A percentile compares a stretch with the other conserved stretches of the same genome.
Conservation (phyloP, 495 filamentous ascomycete genomes). For the Pseudomonodictys pantanalensis region DNA sequence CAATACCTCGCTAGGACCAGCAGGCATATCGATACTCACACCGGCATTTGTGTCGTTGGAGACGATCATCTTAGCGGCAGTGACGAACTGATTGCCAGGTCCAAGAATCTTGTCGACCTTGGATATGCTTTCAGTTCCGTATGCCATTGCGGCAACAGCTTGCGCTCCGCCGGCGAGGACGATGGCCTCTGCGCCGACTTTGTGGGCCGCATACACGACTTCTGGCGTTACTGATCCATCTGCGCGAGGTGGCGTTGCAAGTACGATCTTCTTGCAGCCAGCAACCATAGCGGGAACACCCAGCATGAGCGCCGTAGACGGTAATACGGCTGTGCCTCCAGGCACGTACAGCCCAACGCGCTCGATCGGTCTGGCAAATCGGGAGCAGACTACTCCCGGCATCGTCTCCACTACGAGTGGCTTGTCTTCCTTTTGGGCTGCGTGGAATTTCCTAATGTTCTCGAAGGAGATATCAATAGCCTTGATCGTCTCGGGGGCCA, state of each 20-base stretch:
- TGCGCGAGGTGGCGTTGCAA: conserved; percentile 84
- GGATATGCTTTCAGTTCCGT: conserved; percentile 76
- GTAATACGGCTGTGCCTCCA: conserved; percentile 91
- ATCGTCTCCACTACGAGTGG: conserved; percentile 87
- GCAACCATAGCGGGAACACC: conserved; percentile 97
- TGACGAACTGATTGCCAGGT: conserved; percentile 97
- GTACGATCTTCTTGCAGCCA: conserved; percentile 90
- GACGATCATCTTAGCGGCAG: conserved; percentile 96
- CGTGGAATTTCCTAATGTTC: conserved; percentile 92
- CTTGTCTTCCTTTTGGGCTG: conserved; percentile 78
- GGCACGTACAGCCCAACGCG: conserved; percentile 92
- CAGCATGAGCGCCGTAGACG: conserved; percentile 94
- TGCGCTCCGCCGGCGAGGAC: conserved; percentile 94
- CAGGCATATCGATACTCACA: conserved; percentile 97
- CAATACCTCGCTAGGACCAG: conserved; percentile 92
- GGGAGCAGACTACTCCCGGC: conserved; percentile 92
- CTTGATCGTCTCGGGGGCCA: conserved; percentile 73
- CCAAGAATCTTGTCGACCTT: conserved; percentile 99
- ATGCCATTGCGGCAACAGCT: conserved; percentile 86
- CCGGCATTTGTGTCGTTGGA: conserved; percentile 92
- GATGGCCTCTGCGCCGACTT: conserved; percentile 91
- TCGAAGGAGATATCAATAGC: conserved; percentile 93
- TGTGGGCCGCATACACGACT: conserved; percentile 97
- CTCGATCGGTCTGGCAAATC: conserved; percentile 90
- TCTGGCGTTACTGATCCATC: conserved; percentile 93